Evolutionary conservation across 768 basidiomycete species (phyloP), one percentile per base, ranked within the genome.

Genomic region (Suillus lakei): DNA sequence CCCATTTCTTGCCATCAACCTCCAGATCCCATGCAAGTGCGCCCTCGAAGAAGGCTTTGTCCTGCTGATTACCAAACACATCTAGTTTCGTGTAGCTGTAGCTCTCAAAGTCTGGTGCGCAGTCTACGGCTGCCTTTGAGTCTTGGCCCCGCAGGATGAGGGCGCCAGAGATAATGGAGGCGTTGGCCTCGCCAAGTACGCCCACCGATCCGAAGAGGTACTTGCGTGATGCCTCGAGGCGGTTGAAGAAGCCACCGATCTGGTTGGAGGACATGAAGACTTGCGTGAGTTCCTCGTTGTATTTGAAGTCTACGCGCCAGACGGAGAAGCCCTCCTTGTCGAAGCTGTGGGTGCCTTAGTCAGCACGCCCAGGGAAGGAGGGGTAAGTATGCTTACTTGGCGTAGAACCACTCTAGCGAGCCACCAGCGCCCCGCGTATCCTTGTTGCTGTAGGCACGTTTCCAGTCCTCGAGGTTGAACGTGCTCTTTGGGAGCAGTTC

Each of bases 261-360:
- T 92, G 93, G 86, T 98, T 98, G 67, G 88, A 86, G 66, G 94
- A 96, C 96, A 95, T 98, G 87, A 94, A 98, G 61, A 86, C 86
- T 78, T 89, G 88, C 26, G 95, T 95, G 68, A 98, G 89, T 79
- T 98, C 96, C 26, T 89, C 84, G 81, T 93, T 93, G 88, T 97
- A 99, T 84, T 97, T 98, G 90, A 93, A 99, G 83, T 95, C 93
- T 63, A 95, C 89, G 64, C 92, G 86, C 92, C 93, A 96, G 75
- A 89, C 78, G 68, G 95, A 96, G 89, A 88, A 98, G 32, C 96
- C 95, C 67, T 89, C 88, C 69, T 86, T 81, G 84, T 98, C 96
- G 78, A 87, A 93, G 84, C 95, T 96, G 68, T 18, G 32, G 13
- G 6, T 1, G 34, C 7, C 26, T 26, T 50, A 16, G 64, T 73